Evolutionary conservation across 371 early-diverging fungal species (phyloP), one percentile per base, ranked within the genome.

Genomic region (Circinella minor): DNA sequence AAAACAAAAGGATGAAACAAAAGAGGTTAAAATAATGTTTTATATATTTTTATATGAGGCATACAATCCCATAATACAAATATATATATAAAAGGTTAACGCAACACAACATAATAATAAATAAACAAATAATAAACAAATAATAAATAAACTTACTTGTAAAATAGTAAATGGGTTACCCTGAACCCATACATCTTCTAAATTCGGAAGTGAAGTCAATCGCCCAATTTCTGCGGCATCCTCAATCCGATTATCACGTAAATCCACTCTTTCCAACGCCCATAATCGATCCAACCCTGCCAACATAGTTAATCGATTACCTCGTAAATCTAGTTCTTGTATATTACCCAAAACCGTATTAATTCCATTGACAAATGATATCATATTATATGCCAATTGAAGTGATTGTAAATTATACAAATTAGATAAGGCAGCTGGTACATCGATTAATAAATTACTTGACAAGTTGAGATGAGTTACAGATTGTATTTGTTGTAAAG

Each of bases 311-410:
- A 93, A 69, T 13, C 87, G 82, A 72, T 93, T 93, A n/a, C 85
- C 86, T 47, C 90, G 81, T 47, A 93, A 68, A 60, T 89, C 84
- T 37, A 93, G 74, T 54, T 85, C 81, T 13, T 84, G 83, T 17
- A 93, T 82, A 64, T 89, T 88, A n/a, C 92, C 91, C 60, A 93
- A 74, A 5, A 87, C 77, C 20, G 88, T 82, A 63, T 90, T 88
- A 48, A 91, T 88, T 17, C 88, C 86, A 9, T 85, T 80, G 1
- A 89, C 82, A 36, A 79, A 83, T 9, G 86, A 78, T 36, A 93
- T 89, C 81, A 88, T 88, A 68, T 93, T 93, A 71, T 83, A 77
- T 8, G 88, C 81, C 38, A 93, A 74, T 49, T 91, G 88, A 43
- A 93, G 82, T 54, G 86, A 81, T 20, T 82, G 76, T 38, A 93